Percentiles rank a stretch among this genome's conserved stretches.
Evolutionary conservation across 768 basidiomycete species (phyloP).

Genomic region (Amanita phalloides): DNA sequence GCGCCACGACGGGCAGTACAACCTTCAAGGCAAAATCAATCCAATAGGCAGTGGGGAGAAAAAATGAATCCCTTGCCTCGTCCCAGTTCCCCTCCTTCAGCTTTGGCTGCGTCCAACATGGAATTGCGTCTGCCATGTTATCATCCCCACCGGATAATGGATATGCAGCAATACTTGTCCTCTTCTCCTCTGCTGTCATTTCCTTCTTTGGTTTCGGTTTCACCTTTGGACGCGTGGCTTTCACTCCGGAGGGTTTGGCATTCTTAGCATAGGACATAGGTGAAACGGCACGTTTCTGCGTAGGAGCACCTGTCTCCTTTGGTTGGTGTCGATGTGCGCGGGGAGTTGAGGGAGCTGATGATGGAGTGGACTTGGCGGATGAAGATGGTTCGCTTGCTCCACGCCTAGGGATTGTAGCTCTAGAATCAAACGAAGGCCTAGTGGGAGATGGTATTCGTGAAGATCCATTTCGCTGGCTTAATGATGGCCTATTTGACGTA

Average conservation of each 20-base stretch:
- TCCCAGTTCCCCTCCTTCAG: conserved; percentile 72
- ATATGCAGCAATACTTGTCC: conserved; percentile 58
- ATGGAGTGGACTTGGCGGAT: conserved; percentile 18
- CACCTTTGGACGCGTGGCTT: conserved; percentile 29
- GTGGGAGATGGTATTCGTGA: conserved; percentile 28
- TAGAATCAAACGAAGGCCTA: conserved; percentile 31
- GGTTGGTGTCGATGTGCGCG: conserved; percentile 18
- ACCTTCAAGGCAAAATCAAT: conserved; percentile 35
- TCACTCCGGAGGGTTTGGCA: conserved; percentile 9
- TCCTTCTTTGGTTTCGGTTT: conserved; percentile 24
- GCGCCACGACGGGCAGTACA: conserved; percentile 74
- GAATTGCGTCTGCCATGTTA: conserved; percentile 64
- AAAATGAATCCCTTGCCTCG: conserved; percentile 38
- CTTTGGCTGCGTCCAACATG: conserved; percentile 71
- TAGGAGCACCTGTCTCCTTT: conserved; percentile 15
- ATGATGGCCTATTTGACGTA: conserved; percentile 20
- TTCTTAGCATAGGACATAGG: conserved; percentile 17
- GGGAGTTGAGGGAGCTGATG: conserved; percentile 16
- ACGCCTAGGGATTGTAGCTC: conserved; percentile 31
- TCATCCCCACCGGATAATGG: conserved; percentile 41
- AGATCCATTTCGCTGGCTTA: conserved; percentile 18
- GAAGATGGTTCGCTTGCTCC: conserved; percentile 27
- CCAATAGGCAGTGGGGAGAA: conserved; percentile 2
- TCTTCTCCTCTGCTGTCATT: conserved; percentile 30
- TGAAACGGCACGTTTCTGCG: conserved; percentile 21